Conservation (phyloP, 106 monocot genomes). For the Triglochin maritima region DNA sequence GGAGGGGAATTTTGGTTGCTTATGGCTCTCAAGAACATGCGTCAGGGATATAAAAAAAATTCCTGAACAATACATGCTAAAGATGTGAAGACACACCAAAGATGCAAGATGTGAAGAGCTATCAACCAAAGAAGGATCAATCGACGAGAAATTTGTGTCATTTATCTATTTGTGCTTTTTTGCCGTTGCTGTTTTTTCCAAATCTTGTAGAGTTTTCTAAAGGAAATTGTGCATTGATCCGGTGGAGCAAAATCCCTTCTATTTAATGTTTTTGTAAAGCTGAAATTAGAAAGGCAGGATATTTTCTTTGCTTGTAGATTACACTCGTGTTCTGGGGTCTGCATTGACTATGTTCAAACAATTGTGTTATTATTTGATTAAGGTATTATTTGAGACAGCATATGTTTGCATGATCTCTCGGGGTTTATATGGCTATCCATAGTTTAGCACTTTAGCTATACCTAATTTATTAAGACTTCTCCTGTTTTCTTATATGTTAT, state of each 20-base stretch:
- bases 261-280: not conserved
- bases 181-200: not conserved
- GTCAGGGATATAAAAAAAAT: not conserved
- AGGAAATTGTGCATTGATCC: not conserved
- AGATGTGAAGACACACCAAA: not conserved
- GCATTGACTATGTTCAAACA: too few relatives aligned
- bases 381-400: too few relatives aligned
- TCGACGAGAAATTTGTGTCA: not conserved
- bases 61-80: not conserved
- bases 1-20: not conserved
- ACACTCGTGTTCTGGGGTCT: too few relatives aligned
- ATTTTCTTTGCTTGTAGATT: too few relatives aligned
- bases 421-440: too few relatives aligned
- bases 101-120: constrained; percentile 34
- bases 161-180: constrained; percentile 1
- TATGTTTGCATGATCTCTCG: too few relatives aligned
- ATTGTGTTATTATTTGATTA: too few relatives aligned
- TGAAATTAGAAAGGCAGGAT: not conserved
- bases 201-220: not conserved
- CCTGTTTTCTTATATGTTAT: too few relatives aligned
- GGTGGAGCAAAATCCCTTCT: not conserved
- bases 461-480: too few relatives aligned
- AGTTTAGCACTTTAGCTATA: too few relatives aligned
- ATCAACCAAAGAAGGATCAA: constrained; percentile 49
- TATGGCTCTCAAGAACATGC: not conserved